These are phyloP conservation scores for Mycena filopes DNA, from an alignment of 768 basidiomycete species.

Conservation along the genomic window DNA sequence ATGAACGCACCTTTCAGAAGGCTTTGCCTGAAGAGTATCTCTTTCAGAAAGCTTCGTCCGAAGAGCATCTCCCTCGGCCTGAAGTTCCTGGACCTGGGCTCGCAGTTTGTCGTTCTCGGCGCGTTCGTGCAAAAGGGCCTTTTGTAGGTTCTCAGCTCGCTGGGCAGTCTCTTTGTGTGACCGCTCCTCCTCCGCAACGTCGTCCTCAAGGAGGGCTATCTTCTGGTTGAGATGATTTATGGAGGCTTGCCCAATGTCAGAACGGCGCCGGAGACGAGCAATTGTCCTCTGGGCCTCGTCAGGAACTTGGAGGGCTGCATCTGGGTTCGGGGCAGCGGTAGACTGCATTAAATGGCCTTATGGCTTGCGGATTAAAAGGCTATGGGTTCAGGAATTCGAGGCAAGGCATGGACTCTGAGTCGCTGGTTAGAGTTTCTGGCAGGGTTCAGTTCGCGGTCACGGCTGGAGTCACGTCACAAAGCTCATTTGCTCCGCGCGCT, in stretches of 20 bases:
- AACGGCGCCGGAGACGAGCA: neutral
- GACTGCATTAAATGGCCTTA: constrained; percentile 1
- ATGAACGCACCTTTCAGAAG: constrained; percentile 8
- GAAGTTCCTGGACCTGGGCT: neutral
- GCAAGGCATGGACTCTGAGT: neutral
- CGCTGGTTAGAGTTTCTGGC: no score
- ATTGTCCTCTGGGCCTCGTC: constrained; percentile 1
- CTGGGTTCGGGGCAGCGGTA: neutral
- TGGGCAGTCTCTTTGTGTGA: constrained; percentile 11
- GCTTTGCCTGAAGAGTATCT: neutral
- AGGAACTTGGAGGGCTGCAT: neutral
- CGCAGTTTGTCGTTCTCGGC: constrained; percentile 8
- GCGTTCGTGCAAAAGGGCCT: constrained; percentile 1
- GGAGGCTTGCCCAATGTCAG: neutral
- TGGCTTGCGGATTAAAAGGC: neutral
- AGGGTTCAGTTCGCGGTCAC: no score
- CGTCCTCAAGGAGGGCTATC: constrained; percentile 1
- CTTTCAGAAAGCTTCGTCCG: constrained; percentile 5
- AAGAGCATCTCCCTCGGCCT: constrained; percentile 3
- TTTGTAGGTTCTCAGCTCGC: constrained; percentile 7
- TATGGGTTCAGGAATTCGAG: neutral
- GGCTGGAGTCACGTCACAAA: no score
- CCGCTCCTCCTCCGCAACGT: constrained; percentile 1
- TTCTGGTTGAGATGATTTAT: neutral
- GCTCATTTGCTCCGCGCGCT: no score